phyloP scores from a whole-genome alignment of 176 grass and related monocot genomes.

The Tuctoria greenei region DNA sequence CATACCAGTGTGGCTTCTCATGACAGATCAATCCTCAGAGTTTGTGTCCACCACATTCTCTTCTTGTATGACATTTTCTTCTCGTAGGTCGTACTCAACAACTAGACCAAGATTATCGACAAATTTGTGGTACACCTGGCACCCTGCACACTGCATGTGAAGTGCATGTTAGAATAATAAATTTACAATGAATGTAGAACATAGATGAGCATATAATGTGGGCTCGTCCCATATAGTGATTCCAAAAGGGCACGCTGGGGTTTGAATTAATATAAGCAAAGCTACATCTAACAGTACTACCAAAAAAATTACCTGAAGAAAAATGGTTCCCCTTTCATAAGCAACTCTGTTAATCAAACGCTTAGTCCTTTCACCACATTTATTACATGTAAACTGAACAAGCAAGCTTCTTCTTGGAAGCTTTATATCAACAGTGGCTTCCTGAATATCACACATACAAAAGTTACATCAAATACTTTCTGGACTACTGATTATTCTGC shows the following conservation, averaged over 20 bases:
- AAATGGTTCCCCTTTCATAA: slow-evolving; percentile 92
- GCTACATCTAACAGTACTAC: slow-evolving; percentile 8
- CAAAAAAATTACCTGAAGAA: slow-evolving; percentile 68
- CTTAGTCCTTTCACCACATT: slow-evolving; percentile 75
- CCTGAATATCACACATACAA: slow-evolving; percentile 46
- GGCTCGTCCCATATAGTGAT: not conserved
- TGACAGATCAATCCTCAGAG: slow-evolving; percentile 42
- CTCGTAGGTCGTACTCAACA: slow-evolving; percentile 81
- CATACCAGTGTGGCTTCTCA: slow-evolving; percentile 20
- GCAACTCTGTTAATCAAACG: slow-evolving; percentile 76
- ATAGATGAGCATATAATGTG: not conserved
- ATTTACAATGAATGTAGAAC: not conserved
- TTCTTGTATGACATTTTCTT: slow-evolving; percentile 48
- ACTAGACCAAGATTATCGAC: slow-evolving; percentile 94
- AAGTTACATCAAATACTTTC: slow-evolving; percentile 3
- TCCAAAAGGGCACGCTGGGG: not conserved
- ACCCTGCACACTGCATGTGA: slow-evolving; percentile 70
- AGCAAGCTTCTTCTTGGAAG: slow-evolving; percentile 92
- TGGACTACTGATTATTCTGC: not conserved
- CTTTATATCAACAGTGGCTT: slow-evolving; percentile 58
- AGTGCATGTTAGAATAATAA: slow-evolving; percentile 25
- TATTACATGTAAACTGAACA: slow-evolving; percentile 88
- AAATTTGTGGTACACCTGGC: slow-evolving; percentile 91
- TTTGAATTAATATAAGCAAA: slow-evolving; percentile 28
- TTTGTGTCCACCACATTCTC: slow-evolving; percentile 34